Evolutionary conservation across 208 protist genomes (phyloP).

Genomic region (Trypanosomatidae sp.): DNA sequence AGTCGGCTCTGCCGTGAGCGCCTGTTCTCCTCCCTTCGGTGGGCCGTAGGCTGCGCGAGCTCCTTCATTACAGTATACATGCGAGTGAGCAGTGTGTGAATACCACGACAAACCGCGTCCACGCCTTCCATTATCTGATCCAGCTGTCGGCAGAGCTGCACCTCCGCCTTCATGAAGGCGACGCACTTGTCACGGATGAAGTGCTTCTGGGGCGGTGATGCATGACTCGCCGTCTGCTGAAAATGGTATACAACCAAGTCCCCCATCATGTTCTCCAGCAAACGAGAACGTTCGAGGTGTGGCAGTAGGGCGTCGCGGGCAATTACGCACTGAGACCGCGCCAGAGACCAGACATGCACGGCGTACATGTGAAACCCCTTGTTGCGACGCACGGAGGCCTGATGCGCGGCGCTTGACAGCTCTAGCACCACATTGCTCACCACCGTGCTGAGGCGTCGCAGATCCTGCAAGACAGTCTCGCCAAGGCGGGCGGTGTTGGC

Average conservation of each 20-base stretch:
- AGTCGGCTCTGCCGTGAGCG: conserved; percentile 20
- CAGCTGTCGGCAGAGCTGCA: conserved; percentile 32
- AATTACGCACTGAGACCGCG: conserved; percentile 23
- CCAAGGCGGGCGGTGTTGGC: conserved; percentile 33
- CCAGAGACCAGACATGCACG: conserved; percentile 29
- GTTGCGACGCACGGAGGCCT: conserved; percentile 37
- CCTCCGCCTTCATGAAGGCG: conserved; percentile 35
- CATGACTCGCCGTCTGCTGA: conserved; percentile 35
- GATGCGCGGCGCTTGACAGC: conserved; percentile 39
- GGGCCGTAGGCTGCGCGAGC: conserved; percentile 22
- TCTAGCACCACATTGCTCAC: conserved; percentile 31
- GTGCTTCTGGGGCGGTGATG: conserved; percentile 30
- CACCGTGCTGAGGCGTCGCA: conserved; percentile 19
- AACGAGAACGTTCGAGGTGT: conserved; percentile 27
- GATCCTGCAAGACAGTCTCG: conserved; percentile 21
- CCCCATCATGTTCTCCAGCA: conserved; percentile 41
- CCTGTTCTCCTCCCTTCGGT: conserved; percentile 21
- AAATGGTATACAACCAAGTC: conserved; percentile 43
- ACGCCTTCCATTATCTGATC: conserved; percentile 37
- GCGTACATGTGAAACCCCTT: conserved; percentile 42
- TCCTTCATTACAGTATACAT: conserved; percentile 26
- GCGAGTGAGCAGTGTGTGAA: conserved; percentile 16
- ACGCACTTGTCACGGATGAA: conserved; percentile 20
- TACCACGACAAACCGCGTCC: conserved; percentile 20
- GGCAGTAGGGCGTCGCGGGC: conserved; percentile 33